Conservation (phyloP, 177 flowering plant genomes). For the Tripterygium wilfordii region DNA sequence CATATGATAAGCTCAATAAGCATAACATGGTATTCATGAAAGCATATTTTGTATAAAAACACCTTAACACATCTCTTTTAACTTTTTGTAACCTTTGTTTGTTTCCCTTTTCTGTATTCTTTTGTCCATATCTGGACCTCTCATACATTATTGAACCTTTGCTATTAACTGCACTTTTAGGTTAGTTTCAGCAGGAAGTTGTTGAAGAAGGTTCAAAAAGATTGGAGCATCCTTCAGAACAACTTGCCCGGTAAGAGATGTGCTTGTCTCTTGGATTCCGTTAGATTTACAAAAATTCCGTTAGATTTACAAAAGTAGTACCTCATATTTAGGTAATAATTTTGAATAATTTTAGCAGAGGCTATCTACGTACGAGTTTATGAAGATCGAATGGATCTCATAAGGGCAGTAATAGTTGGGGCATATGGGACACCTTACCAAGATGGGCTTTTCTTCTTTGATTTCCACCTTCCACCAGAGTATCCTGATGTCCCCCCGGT, state of each 20-base stretch:
- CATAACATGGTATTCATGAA: too few relatives aligned
- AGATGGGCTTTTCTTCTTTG: constrained; percentile 98
- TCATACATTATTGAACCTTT: constrained; percentile 6
- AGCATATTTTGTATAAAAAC: too few relatives aligned
- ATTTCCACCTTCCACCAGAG: constrained; percentile 93
- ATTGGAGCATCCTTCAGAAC: constrained; percentile 94
- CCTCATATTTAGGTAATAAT: not conserved
- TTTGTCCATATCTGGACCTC: too few relatives aligned
- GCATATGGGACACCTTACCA: constrained; percentile 99
- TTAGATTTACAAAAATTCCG: too few relatives aligned
- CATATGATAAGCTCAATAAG: too few relatives aligned
- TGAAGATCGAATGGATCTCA: constrained; percentile 97
- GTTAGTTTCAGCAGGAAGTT: constrained; percentile 66
- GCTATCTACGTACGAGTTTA: constrained; percentile 87
- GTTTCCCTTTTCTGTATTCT: not conserved
- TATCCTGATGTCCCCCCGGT: constrained; percentile 97
- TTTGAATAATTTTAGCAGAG: constrained; percentile 35
- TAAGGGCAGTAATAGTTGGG: constrained; percentile 93
- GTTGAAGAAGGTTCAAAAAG: constrained; percentile 94
- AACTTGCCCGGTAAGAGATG: constrained; percentile 76
- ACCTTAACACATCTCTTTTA: too few relatives aligned
- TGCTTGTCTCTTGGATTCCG: not conserved
- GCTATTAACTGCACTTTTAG: constrained; percentile 34
- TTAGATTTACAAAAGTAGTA: too few relatives aligned
- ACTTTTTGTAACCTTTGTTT: not conserved